These are phyloP conservation scores for Blastobotrys americana DNA, from an alignment of 805 yeast genomes.

Conservation along the genomic window DNA sequence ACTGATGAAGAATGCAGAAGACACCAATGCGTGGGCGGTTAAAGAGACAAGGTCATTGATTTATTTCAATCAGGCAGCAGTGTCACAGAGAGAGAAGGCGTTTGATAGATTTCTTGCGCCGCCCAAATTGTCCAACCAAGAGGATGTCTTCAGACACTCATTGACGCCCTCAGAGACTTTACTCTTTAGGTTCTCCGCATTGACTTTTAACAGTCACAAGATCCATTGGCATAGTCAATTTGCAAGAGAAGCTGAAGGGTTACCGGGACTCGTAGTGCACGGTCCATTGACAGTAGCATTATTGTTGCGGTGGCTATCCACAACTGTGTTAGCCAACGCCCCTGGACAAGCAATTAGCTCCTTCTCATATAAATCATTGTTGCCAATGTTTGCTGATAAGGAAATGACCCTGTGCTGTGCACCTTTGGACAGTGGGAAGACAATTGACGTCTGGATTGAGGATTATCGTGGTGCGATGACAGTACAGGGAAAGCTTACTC, in stretches of 20 bases:
- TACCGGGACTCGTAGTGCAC: constrained; percentile 59
- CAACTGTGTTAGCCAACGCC: constrained; percentile 15
- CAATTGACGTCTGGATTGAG: constrained; percentile 27
- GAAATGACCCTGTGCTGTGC: constrained; percentile 20
- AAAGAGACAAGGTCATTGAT: constrained; percentile 54
- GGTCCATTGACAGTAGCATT: constrained; percentile 74
- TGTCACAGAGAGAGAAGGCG: constrained; percentile 14
- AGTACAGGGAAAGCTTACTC: constrained; percentile 22
- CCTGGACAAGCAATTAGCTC: constrained; percentile 20
- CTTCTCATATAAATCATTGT: constrained; percentile 43
- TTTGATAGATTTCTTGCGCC: constrained; percentile 20
- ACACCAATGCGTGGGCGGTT: constrained; percentile 23
- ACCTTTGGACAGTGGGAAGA: constrained; percentile 27
- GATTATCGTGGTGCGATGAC: constrained; percentile 17
- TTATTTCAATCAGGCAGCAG: constrained; percentile 42
- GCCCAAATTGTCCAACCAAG: constrained; percentile 10
- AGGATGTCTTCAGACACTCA: constrained; percentile 19
- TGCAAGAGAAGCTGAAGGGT: constrained; percentile 46
- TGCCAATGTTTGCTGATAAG: constrained; percentile 44
- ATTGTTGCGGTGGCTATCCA: constrained; percentile 45
- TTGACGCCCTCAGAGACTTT: constrained; percentile 38
- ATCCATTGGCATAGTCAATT: constrained; percentile 68
- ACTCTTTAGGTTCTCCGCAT: constrained; percentile 58
- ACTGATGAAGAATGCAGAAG: constrained; percentile 30
- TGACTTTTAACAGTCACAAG: constrained; percentile 76